phyloP scores from a whole-genome alignment of 2,329 filamentous ascomycete species.

The Penicillium sp. region DNA sequence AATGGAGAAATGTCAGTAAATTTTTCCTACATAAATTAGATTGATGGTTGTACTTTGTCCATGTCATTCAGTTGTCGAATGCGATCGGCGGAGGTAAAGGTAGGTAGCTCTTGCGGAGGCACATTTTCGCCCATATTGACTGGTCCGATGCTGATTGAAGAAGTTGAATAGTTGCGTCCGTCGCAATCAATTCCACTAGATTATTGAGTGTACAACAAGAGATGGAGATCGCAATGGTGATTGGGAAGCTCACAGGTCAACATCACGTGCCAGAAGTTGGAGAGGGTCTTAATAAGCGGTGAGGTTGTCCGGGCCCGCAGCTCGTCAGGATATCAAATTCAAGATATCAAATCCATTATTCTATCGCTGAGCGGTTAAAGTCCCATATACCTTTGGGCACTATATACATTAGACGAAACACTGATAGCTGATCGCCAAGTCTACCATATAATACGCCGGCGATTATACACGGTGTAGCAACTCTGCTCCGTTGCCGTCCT shows the following conservation, averaged over 20 bases:
- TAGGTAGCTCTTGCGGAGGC: constrained; percentile 24
- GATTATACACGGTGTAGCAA: not conserved
- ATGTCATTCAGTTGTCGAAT: constrained; percentile 78
- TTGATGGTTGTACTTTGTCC: constrained; percentile 56
- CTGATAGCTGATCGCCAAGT: not conserved
- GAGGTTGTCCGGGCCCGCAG: constrained; percentile 4
- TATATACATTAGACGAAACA: not conserved
- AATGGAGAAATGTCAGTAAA: not conserved
- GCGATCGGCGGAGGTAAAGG: constrained; percentile 71
- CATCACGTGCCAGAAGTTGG: constrained; percentile 16
- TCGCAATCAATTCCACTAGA: not conserved
- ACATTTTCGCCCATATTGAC: constrained; percentile 24
- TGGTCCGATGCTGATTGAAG: not conserved
- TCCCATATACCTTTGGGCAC: not conserved
- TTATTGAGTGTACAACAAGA: not conserved
- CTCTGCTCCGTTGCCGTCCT: not conserved
- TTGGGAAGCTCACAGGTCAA: not conserved
- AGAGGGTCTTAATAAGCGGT: constrained; percentile 15
- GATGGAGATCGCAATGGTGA: not conserved
- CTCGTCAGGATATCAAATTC: constrained; percentile 24
- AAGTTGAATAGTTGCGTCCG: not conserved
- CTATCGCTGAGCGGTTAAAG: constrained; percentile 2
- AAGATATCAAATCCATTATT: constrained; percentile 13
- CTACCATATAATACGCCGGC: not conserved
- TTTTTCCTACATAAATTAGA: not conserved